Evolutionary conservation across 2,329 filamentous ascomycete species (phyloP).

Genomic region (Monosporascus sp.): DNA sequence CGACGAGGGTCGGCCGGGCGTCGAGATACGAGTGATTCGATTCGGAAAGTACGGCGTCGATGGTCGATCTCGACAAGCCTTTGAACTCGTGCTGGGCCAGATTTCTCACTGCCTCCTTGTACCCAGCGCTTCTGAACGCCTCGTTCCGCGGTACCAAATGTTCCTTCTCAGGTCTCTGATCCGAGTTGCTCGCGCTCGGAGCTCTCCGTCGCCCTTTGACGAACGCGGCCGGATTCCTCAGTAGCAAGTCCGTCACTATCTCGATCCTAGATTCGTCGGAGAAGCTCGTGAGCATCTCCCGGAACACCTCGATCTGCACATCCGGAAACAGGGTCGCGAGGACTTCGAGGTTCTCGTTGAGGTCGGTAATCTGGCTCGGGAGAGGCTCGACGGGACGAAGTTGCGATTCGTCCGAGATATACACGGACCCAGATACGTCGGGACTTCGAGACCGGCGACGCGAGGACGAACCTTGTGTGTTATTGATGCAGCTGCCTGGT

Average conservation of each 20-base stretch:
- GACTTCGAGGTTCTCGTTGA: slow-evolving; percentile 64
- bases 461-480: slow-evolving; percentile 12
- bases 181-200: slow-evolving; percentile 15
- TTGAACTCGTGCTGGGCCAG: slow-evolving; percentile 72
- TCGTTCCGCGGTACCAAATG: slow-evolving; percentile 51
- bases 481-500: slow-evolving; percentile 10
- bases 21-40: slow-evolving; percentile 74
- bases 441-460: slow-evolving; percentile 11
- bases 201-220: slow-evolving; percentile 61
- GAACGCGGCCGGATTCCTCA: slow-evolving; percentile 66
- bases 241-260: slow-evolving; percentile 69
- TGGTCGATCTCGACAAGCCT: slow-evolving; percentile 65
- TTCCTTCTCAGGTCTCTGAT: slow-evolving; percentile 23
- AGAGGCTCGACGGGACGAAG: slow-evolving; percentile 44
- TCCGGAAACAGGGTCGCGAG: slow-evolving; percentile 72
- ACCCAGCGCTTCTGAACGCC: slow-evolving; percentile 60
- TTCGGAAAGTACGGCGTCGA: slow-evolving; percentile 75
- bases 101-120: slow-evolving; percentile 63
- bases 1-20: slow-evolving; percentile 63
- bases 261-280: slow-evolving; percentile 72
- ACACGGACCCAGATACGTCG: slow-evolving; percentile 31
- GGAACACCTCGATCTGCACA: slow-evolving; percentile 75
- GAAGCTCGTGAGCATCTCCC: slow-evolving; percentile 72
- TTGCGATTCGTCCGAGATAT: slow-evolving; percentile 52
- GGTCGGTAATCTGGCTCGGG: slow-evolving; percentile 57